Evolutionary conservation across 352 stramenopile genomes (phyloP).

Genomic region (Pythium vanterpoolii): DNA sequence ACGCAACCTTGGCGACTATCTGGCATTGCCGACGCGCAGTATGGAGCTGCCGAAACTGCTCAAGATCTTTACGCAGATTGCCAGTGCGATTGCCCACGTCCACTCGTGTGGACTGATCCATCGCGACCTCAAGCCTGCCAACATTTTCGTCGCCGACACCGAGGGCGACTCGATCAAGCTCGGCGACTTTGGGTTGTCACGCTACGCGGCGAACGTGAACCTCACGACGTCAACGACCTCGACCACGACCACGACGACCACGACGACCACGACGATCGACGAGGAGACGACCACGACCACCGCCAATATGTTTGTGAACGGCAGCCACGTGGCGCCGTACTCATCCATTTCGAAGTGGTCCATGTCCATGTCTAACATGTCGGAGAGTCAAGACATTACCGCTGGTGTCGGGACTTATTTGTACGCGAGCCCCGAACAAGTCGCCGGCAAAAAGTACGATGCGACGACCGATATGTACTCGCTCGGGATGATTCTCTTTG

Average conservation of each 20-base stretch:
- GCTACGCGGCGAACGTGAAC: constrained; percentile 80
- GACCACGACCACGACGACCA: constrained; percentile 7
- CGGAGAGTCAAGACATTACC: constrained; percentile 80
- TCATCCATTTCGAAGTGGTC: constrained; percentile 55
- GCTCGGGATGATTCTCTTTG: constrained; percentile 90
- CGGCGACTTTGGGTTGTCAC: constrained; percentile 87
- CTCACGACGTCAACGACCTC: constrained; percentile 25
- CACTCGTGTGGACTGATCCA: constrained; percentile 90
- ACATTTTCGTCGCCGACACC: constrained; percentile 89
- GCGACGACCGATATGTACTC: constrained; percentile 91
- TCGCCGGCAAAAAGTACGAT: constrained; percentile 89
- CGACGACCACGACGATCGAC: constrained; percentile 9
- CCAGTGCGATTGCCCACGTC: constrained; percentile 88
- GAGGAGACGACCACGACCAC: background rate
- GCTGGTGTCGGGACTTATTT: constrained; percentile 88
- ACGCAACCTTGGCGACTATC: constrained; percentile 82
- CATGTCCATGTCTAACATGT: constrained; percentile 54
- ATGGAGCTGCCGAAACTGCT: constrained; percentile 81
- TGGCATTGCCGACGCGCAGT: constrained; percentile 58
- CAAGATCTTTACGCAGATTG: constrained; percentile 87
- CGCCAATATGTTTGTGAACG: constrained; percentile 14
- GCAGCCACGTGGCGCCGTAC: constrained; percentile 14
- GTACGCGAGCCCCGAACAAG: constrained; percentile 89
- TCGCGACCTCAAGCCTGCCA: constrained; percentile 90
- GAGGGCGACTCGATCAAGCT: constrained; percentile 87